Evolutionary conservation across 2,329 filamentous ascomycete genomes (phyloP).

Genomic region (Ceratocystis alfenasii): DNA sequence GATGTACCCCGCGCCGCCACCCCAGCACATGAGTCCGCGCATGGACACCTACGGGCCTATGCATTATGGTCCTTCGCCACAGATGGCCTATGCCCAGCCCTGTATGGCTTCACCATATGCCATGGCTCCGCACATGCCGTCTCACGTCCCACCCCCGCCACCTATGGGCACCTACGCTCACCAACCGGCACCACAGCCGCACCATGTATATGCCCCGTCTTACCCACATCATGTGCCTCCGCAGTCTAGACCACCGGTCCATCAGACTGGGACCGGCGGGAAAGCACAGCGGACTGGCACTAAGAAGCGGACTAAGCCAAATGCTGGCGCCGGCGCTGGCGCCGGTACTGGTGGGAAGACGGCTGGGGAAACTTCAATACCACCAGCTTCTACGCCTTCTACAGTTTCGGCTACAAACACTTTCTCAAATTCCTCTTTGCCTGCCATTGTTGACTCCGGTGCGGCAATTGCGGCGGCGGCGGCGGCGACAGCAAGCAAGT

Average conservation of each 20-base stretch:
- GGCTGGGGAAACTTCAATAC: neutral
- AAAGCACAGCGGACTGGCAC: slow-evolving; percentile 36
- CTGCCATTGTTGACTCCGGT: neutral
- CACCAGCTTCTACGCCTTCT: neutral
- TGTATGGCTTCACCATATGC: slow-evolving; percentile 38
- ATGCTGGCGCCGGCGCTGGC: neutral
- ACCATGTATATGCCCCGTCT: neutral
- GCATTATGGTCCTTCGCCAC: slow-evolving; percentile 36
- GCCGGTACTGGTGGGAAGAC: neutral
- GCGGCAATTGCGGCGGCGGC: neutral
- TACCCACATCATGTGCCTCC: slow-evolving; percentile 31
- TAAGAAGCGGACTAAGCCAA: neutral
- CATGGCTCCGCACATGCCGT: slow-evolving; percentile 34
- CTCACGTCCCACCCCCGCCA: slow-evolving; percentile 28
- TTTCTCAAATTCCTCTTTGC: neutral
- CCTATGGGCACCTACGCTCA: slow-evolving; percentile 38
- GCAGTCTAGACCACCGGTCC: slow-evolving; percentile 32
- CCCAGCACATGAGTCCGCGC: slow-evolving; percentile 43
- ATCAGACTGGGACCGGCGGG: slow-evolving; percentile 31
- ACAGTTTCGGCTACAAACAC: neutral
- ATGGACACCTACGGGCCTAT: slow-evolving; percentile 33
- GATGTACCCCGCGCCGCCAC: slow-evolving; percentile 23
- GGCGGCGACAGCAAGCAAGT: neutral
- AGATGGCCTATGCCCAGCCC: slow-evolving; percentile 30
- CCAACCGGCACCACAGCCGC: slow-evolving; percentile 8